Evolutionary conservation across 768 basidiomycete species (phyloP).

Genomic region (Podaxis rugospora): DNA sequence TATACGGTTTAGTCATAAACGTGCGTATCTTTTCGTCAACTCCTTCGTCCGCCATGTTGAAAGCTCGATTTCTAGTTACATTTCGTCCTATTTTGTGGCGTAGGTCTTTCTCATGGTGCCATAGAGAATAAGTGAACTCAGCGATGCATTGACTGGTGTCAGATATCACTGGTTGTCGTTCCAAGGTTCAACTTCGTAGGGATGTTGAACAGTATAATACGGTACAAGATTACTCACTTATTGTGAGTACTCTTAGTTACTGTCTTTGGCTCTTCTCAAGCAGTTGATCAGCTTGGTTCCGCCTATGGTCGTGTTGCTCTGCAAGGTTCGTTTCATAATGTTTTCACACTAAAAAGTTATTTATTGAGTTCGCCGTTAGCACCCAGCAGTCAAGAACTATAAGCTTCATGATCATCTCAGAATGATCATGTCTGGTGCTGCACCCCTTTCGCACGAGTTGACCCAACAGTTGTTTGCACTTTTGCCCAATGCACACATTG

Average conservation of each 20-base stretch:
- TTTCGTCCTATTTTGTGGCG: conserved; percentile 49
- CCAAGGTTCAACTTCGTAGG: conserved; percentile 58
- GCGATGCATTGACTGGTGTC: not conserved
- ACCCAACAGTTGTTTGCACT: conserved; percentile 43
- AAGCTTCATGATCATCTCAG: conserved; percentile 39
- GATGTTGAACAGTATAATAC: conserved; percentile 59
- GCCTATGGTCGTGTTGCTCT: conserved; percentile 51
- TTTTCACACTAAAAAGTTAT: not conserved
- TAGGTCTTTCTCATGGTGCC: conserved; percentile 23
- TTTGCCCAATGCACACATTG: conserved; percentile 50
- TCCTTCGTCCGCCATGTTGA: not conserved
- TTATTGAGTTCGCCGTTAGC: conserved; percentile 25
- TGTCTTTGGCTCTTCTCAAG: not conserved
- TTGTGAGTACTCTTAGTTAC: conserved; percentile 24
- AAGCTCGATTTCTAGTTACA: conserved; percentile 40
- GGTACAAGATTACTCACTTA: conserved; percentile 54
- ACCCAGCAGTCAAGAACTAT: conserved; percentile 47
- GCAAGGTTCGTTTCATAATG: conserved; percentile 36
- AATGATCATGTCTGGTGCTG: conserved; percentile 52
- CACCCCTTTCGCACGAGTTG: conserved; percentile 53
- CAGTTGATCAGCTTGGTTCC: conserved; percentile 44
- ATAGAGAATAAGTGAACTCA: not conserved
- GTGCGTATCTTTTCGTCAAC: conserved; percentile 24
- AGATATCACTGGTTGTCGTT: conserved; percentile 54
- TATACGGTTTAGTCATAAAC: conserved; percentile 63